Percentiles rank a stretch among this genome's conserved stretches.
phyloP scores from a whole-genome alignment of 2,329 filamentous ascomycete genomes.

The Xylaria hypoxylon region DNA sequence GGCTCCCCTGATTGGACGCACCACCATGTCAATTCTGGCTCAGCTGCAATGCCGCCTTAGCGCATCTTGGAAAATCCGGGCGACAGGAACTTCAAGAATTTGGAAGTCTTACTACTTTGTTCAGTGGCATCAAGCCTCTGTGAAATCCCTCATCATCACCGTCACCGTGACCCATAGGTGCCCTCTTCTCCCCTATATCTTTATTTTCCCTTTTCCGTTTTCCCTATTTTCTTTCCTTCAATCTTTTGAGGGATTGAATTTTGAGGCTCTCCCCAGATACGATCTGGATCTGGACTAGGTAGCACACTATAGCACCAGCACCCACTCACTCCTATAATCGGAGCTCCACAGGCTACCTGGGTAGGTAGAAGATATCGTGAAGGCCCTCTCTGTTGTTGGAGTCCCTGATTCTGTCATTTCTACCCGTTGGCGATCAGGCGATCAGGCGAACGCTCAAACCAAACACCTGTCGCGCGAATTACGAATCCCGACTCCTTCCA shows the following conservation, averaged over 20 bases:
- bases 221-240: constrained; percentile 6
- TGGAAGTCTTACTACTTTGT: constrained; percentile 32
- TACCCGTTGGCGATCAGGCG: constrained; percentile 37
- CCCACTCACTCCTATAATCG: constrained; percentile 45
- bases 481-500: constrained; percentile 3
- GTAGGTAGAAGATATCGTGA: constrained; percentile 34
- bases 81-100: constrained; percentile 35
- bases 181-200: constrained; percentile 24
- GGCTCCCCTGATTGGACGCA: constrained; percentile 32
- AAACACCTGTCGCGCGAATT: constrained; percentile 18
- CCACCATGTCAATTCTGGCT: constrained; percentile 1
- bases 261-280: constrained; percentile 38
- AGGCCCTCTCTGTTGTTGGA: constrained; percentile 22
- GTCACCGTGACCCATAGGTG: constrained; percentile 25
- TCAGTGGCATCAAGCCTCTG: constrained; percentile 27
- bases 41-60: constrained; percentile 34
- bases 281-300: constrained; percentile 21
- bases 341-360: constrained; percentile 41
- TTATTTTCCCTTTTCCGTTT: constrained; percentile 30
- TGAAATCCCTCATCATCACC: constrained; percentile 32
- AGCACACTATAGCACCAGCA: constrained; percentile 17
- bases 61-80: constrained; percentile 36
- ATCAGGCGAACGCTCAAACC: constrained; percentile 35
- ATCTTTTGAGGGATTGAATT: constrained; percentile 28
- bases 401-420: constrained; percentile 30